Conservation (phyloP, 1,284 basidiomycete species). For the Sanghuangporus weigelae region DNA sequence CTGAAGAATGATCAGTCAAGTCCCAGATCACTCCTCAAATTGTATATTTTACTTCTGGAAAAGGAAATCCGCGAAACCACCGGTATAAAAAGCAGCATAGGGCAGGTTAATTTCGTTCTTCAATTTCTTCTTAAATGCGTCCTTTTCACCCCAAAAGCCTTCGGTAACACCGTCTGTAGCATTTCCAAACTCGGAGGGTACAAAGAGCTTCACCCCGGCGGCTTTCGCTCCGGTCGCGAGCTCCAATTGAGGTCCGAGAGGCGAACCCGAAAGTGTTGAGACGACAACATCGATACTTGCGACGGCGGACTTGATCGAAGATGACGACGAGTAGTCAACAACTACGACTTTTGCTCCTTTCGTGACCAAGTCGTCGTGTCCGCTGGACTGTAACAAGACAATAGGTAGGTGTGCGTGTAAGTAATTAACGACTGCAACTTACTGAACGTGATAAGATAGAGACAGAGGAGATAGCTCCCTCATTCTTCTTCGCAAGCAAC, state of each 20-base stretch:
- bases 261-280: slow-evolving; percentile 28
- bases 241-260: slow-evolving; percentile 26
- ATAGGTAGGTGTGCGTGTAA: neutral
- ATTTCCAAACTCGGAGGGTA: slow-evolving; percentile 36
- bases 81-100: slow-evolving; percentile 29
- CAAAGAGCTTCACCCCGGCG: slow-evolving; percentile 33
- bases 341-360: slow-evolving; percentile 27
- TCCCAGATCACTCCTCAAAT: neutral
- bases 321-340: slow-evolving; percentile 30
- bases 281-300: slow-evolving; percentile 31
- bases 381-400: neutral
- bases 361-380: neutral
- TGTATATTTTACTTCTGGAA: slow-evolving; percentile 8
- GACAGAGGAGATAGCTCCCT: slow-evolving; percentile 13
- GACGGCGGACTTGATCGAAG: slow-evolving; percentile 27
- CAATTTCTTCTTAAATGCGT: slow-evolving; percentile 23
- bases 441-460: slow-evolving; percentile 21
- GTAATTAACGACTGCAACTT: neutral
- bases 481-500: slow-evolving; percentile 21
- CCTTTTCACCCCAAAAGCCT: slow-evolving; percentile 14
- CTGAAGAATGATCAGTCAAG: neutral
- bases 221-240: slow-evolving; percentile 34
- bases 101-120: slow-evolving; percentile 29
- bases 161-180: slow-evolving; percentile 20
- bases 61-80: slow-evolving; percentile 22